phyloP scores from a whole-genome alignment of 1,139 yeast species.

The Spathaspora sp. region DNA sequence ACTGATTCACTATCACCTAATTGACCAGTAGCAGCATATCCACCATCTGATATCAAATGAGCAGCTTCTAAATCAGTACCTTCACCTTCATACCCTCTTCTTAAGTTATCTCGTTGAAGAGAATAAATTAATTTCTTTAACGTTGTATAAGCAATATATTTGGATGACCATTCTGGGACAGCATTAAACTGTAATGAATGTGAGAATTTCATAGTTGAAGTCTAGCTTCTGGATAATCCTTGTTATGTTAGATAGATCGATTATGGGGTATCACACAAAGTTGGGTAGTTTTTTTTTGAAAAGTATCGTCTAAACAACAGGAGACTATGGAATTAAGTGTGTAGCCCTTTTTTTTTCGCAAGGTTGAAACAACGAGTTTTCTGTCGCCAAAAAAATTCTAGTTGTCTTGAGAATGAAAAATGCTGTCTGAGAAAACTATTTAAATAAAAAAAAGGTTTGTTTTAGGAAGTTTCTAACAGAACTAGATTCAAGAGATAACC shows the following conservation, averaged over 20 bases:
- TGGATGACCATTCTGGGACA: constrained; percentile 76
- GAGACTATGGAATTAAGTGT: neutral
- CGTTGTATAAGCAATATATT: constrained; percentile 64
- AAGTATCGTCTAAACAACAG: no score
- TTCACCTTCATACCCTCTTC: constrained; percentile 23
- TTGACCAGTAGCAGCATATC: constrained; percentile 24
- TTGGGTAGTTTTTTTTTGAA: no score
- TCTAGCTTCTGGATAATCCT: neutral
- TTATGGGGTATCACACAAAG: neutral
- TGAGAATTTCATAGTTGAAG: constrained; percentile 58
- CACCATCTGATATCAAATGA: constrained; percentile 25
- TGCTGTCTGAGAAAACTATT: no score
- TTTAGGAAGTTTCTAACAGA: no score
- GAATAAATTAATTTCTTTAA: constrained; percentile 63
- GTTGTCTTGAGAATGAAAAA: neutral
- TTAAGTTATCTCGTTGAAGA: constrained; percentile 57
- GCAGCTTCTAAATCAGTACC: constrained; percentile 29
- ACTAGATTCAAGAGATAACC: no score
- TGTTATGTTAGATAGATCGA: neutral
- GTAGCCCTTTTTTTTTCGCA: neutral
- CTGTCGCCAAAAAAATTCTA: neutral
- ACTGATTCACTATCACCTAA: constrained; percentile 22
- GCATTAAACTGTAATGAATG: constrained; percentile 72
- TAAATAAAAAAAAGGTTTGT: no score
- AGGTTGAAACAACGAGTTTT: neutral